A percentile compares a stretch with the other conserved stretches of the same genome.
Conservation (phyloP, 2,329 filamentous ascomycete genomes). For the Phialophora macrospora region DNA sequence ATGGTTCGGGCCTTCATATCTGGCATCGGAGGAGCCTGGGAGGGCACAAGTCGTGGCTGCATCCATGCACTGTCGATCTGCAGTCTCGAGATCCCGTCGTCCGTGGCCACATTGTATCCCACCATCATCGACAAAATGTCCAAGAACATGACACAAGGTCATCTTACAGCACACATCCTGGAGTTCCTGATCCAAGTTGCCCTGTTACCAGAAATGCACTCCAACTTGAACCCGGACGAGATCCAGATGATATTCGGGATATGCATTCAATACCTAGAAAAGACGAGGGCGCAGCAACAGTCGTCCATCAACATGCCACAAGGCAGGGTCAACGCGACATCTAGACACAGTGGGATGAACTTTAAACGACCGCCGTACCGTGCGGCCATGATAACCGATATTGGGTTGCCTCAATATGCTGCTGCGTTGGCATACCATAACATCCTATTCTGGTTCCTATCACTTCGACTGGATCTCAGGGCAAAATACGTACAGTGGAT, state of each 20-base stretch:
- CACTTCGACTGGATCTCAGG: constrained; percentile 81
- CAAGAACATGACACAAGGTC: constrained; percentile 90
- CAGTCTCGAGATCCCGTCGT: constrained; percentile 88
- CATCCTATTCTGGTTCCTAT: constrained; percentile 95
- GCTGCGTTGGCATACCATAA: constrained; percentile 93
- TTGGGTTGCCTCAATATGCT: constrained; percentile 89
- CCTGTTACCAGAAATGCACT: constrained; percentile 79
- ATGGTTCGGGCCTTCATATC: constrained; percentile 84
- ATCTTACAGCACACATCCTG: constrained; percentile 90
- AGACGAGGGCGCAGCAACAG: constrained; percentile 67
- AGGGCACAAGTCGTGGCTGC: constrained; percentile 86
- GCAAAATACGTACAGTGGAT: constrained; percentile 88
- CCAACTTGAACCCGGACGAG: constrained; percentile 88
- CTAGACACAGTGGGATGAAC: constrained; percentile 36
- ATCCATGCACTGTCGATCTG: constrained; percentile 95
- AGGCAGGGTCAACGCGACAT: constrained; percentile 37
- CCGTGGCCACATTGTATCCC: constrained; percentile 82
- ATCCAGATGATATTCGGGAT: constrained; percentile 95
- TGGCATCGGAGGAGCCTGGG: constrained; percentile 74
- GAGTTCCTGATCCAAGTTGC: constrained; percentile 93
- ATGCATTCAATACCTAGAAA: constrained; percentile 90
- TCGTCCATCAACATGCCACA: constrained; percentile 42
- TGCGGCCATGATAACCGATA: constrained; percentile 55
- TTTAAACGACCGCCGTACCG: constrained; percentile 36
- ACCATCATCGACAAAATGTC: constrained; percentile 91